Evolutionary conservation across 1,139 yeast species (phyloP), one percentile per base, ranked within the genome.

Genomic region (Candida tunisiensis): DNA sequence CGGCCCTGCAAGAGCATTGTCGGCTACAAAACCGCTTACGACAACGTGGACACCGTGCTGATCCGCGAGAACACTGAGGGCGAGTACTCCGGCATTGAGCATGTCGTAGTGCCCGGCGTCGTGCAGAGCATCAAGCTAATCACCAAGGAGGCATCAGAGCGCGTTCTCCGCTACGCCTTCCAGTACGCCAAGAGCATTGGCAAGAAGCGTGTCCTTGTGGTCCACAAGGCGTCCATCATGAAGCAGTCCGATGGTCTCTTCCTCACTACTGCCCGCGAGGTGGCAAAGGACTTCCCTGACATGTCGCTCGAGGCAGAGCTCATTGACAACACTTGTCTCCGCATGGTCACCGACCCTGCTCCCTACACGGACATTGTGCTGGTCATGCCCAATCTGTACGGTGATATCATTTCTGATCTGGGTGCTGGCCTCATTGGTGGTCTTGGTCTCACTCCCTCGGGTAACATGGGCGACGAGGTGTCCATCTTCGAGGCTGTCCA

Each of bases 61-160:
- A 83, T 88, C 57, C 82, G 98, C 69, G 98, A 88, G 63, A 88
- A 88, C 71, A 88, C 98, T 45, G 98, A 88, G 62, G 98, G 96
- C 61, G 98, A 88, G 62, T 88, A 88, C 65, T 83, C 95, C 24
- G 98, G 98, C 60, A 85, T 88, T 44, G 98, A 88, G 65, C 98
- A 88, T 65, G 78, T 85, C 39, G 85, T 88, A 39, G 92, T 83
- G 33, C 96, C 96, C 39, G 98, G 98, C 49, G 96, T 88, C 31
- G 96, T 88, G 32, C 96, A 88, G 64, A 80, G 94, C 37, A 88
- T 88, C 62, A 88, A 88, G 65, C 72, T 88, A 57, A 88, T 88
- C 63, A 88, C 98, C 51, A 78, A 75, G 53, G 85, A 79, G 35
- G 96, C 96, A 33, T 80, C 94, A 32, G 93, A 82, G 62, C 82